Percentiles rank a stretch among this genome's conserved stretches.
Evolutionary conservation across 805 yeast genomes (phyloP).

Genomic region (Ascoidea tarda): DNA sequence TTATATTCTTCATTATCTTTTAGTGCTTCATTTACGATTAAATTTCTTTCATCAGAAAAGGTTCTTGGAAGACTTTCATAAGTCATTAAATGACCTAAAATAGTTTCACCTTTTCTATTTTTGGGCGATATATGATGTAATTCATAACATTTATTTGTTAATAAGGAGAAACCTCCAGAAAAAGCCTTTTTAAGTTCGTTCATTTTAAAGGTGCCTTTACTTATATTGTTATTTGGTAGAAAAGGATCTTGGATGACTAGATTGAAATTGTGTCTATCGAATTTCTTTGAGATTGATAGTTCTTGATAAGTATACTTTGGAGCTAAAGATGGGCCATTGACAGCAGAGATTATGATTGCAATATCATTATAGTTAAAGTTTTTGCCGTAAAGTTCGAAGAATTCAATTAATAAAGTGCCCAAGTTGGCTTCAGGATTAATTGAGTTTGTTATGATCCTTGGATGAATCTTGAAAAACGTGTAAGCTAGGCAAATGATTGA

Average conservation of each 20-base stretch:
- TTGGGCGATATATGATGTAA: conserved; percentile 52
- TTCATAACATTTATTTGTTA: conserved; percentile 64
- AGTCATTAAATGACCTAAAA: conserved; percentile 67
- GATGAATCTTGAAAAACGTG: conserved; percentile 69
- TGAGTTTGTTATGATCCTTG: conserved; percentile 51
- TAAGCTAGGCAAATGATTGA: conserved; percentile 80
- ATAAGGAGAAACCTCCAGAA: conserved; percentile 72
- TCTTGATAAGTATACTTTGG: conserved; percentile 39
- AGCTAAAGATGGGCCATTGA: conserved; percentile 35
- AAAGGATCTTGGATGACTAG: conserved; percentile 83
- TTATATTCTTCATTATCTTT: conserved; percentile 12
- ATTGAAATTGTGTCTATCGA: conserved; percentile 27
- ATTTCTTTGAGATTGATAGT: conserved; percentile 30
- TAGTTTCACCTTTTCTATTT: conserved; percentile 54
- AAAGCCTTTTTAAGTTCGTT: conserved; percentile 74
- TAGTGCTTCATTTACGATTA: conserved; percentile 47
- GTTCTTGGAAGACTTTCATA: conserved; percentile 64
- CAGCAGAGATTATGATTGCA: conserved; percentile 25
- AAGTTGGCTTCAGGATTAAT: conserved; percentile 61
- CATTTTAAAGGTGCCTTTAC: conserved; percentile 73
- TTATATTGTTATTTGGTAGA: conserved; percentile 69
- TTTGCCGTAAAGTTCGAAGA: conserved; percentile 83
- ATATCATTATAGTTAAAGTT: conserved; percentile 76
- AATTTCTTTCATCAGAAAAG: conserved; percentile 58
- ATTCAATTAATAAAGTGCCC: conserved; percentile 79